A percentile compares a stretch with the other conserved stretches of the same genome.
These are phyloP conservation scores for Huntiella bhutanensis DNA, from an alignment of 2,329 filamentous ascomycete species.

Conservation along the genomic window DNA sequence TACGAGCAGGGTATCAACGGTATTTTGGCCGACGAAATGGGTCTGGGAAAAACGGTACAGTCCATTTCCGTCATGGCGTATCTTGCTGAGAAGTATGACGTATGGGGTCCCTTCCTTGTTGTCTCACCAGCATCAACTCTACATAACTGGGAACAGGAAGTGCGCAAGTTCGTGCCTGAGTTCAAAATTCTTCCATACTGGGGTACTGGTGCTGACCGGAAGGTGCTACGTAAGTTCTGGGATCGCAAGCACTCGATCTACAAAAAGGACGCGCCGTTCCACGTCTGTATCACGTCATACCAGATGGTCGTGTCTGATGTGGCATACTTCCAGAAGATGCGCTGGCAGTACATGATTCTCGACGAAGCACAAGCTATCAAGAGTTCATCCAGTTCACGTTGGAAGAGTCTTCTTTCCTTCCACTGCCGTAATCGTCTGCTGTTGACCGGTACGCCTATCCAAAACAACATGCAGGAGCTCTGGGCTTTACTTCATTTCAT, in stretches of 20 bases:
- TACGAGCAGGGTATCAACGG: constrained; percentile 99
- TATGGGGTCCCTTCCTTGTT: constrained; percentile 94
- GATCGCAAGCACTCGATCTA: constrained; percentile 96
- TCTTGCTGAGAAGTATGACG: constrained; percentile 88
- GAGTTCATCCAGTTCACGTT: constrained; percentile 85
- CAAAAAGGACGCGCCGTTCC: constrained; percentile 79
- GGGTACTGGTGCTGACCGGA: constrained; percentile 85
- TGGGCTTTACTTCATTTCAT: constrained; percentile 98
- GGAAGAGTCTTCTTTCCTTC: constrained; percentile 89
- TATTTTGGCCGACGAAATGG: constrained; percentile 97
- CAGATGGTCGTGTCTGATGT: constrained; percentile 93
- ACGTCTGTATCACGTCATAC: constrained; percentile 91
- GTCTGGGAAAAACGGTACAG: constrained; percentile 96
- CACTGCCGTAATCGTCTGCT: constrained; percentile 87
- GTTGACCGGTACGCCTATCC: constrained; percentile 89
- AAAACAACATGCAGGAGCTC: constrained; percentile 99
- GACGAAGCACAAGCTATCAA: constrained; percentile 99
- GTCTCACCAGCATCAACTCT: constrained; percentile 90
- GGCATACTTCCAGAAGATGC: constrained; percentile 96
- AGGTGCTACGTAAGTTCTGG: constrained; percentile 96
- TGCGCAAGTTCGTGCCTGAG: constrained; percentile 79
- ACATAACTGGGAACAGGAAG: constrained; percentile 99
- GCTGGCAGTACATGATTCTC: constrained; percentile 99
- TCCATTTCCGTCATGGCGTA: constrained; percentile 99
- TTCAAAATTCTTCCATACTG: constrained; percentile 95